phyloP scores from a whole-genome alignment of 2,329 filamentous ascomycete genomes.

The Pseudogymnoascus sp. region DNA sequence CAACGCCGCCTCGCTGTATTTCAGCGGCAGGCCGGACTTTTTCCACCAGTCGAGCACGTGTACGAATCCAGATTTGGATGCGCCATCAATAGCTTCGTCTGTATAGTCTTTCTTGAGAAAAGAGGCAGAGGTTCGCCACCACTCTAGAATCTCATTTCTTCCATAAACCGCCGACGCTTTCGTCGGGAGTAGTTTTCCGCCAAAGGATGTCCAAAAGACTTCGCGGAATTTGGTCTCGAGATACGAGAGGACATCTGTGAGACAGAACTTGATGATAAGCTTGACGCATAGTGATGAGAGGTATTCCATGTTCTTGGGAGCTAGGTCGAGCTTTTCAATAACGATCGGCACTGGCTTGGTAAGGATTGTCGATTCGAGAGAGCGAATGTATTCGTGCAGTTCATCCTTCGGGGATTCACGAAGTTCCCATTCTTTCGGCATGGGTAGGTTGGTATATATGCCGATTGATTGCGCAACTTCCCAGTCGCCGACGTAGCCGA shows the following conservation, averaged over 20 bases:
- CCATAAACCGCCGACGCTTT: slow-evolving; percentile 85
- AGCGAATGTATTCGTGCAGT: slow-evolving; percentile 63
- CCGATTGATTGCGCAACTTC: slow-evolving; percentile 75
- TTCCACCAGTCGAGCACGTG: slow-evolving; percentile 90
- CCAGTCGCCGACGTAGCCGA: slow-evolving; percentile 83
- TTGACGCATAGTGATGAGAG: slow-evolving; percentile 77
- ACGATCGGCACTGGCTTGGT: slow-evolving; percentile 62
- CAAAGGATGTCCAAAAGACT: slow-evolving; percentile 80
- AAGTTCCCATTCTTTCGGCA: slow-evolving; percentile 59
- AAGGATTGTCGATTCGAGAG: slow-evolving; percentile 79
- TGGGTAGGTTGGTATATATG: slow-evolving; percentile 68
- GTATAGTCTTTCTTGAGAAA: slow-evolving; percentile 78
- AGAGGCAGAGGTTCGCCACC: slow-evolving; percentile 78
- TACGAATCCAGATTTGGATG: slow-evolving; percentile 76
- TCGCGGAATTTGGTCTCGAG: slow-evolving; percentile 59
- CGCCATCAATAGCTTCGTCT: slow-evolving; percentile 75
- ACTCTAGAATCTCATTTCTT: slow-evolving; percentile 75
- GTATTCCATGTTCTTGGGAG: slow-evolving; percentile 60
- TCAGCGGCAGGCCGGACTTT: slow-evolving; percentile 66
- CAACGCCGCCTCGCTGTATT: slow-evolving; percentile 79
- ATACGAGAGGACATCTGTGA: slow-evolving; percentile 69
- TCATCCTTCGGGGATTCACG: slow-evolving; percentile 45
- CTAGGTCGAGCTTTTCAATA: slow-evolving; percentile 63
- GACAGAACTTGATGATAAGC: slow-evolving; percentile 84
- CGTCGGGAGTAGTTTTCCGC: slow-evolving; percentile 71